These are phyloP conservation scores for Hyaloscypha bicolor DNA, from an alignment of 495 filamentous ascomycete genomes.

Conservation along the genomic window DNA sequence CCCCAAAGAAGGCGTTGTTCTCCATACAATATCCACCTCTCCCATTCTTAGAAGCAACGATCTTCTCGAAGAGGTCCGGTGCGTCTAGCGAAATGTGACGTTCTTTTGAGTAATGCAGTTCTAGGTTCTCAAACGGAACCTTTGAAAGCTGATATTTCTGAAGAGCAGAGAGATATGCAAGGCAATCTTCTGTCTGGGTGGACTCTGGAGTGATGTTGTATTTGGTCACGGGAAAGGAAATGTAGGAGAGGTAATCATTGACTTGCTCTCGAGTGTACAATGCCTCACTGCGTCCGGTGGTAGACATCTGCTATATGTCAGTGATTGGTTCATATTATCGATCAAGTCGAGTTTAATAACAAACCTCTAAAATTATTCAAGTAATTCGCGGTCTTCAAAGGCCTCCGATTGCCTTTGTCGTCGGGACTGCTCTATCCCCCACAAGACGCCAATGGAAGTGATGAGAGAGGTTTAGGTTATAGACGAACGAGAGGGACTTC, in stretches of 20 bases:
- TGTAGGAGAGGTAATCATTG: constrained; percentile 3
- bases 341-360: too few species aligned
- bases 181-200: constrained; percentile 16
- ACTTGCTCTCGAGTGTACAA: constrained; percentile 7
- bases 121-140: constrained; percentile 73
- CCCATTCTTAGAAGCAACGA: constrained; percentile 52
- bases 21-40: constrained; percentile 80
- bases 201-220: background rate
- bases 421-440: too few species aligned
- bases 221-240: constrained; percentile 14
- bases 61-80: constrained; percentile 61
- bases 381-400: background rate
- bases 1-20: constrained; percentile 65
- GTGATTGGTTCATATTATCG: background rate
- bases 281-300: background rate
- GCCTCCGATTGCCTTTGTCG: too few species aligned
- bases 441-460: background rate
- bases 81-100: constrained; percentile 56
- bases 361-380: background rate
- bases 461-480: too few species aligned
- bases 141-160: constrained; percentile 53
- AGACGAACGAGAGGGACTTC: background rate
- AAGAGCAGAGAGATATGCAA: constrained; percentile 40
- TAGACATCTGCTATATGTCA: background rate
- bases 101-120: constrained; percentile 48